Conservation (phyloP, 1,139 yeast species). For the Debaryomyces robertsiae region DNA sequence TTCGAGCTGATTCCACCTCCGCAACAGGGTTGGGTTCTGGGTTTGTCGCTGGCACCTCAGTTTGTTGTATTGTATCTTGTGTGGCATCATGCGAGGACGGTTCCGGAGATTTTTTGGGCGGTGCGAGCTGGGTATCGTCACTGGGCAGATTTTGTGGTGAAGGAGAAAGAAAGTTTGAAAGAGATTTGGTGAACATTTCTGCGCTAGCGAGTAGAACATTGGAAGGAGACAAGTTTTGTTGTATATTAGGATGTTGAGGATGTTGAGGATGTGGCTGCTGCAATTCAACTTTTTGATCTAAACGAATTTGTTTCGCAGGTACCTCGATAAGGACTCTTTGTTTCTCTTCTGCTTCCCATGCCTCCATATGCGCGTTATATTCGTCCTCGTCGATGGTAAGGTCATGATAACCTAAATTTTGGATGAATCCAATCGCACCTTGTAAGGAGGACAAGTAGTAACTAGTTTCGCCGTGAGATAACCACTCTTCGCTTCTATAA, state of each 20-base stretch:
- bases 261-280: constrained; percentile 27
- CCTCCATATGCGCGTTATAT: constrained; percentile 48
- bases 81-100: constrained; percentile 12
- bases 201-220: constrained; percentile 55
- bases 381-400: constrained; percentile 67
- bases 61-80: constrained; percentile 10
- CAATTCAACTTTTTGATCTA: constrained; percentile 12
- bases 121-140: constrained; percentile 12
- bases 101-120: constrained; percentile 8
- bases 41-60: constrained; percentile 12
- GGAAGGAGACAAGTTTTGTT: constrained; percentile 46
- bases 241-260: constrained; percentile 4
- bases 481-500: constrained; percentile 73
- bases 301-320: constrained; percentile 11
- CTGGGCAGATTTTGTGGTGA: constrained; percentile 32
- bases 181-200: constrained; percentile 52
- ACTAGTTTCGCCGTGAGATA: constrained; percentile 78
- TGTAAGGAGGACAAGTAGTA: constrained; percentile 86
- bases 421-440: constrained; percentile 79
- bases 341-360: constrained; percentile 48
- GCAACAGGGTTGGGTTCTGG: constrained; percentile 12
- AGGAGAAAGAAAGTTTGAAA: constrained; percentile 47
- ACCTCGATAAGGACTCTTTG: constrained; percentile 28
- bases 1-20: constrained; percentile 8
- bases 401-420: constrained; percentile 56